Evolutionary conservation across 352 stramenopile species (phyloP).

Genomic region (Globisporangium perplexum): DNA sequence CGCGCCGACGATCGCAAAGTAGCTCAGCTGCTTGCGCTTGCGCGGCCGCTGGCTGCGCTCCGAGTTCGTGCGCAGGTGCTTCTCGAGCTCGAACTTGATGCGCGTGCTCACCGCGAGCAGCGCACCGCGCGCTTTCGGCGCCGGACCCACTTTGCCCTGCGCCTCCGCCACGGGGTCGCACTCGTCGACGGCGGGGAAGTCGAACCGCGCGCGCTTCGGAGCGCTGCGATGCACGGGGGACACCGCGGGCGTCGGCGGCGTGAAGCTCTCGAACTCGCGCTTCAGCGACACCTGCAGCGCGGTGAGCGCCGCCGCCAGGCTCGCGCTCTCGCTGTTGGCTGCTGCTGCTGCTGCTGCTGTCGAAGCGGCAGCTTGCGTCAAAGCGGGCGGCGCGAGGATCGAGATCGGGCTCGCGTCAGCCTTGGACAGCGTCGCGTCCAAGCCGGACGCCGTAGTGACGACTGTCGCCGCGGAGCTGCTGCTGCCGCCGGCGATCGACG

Average conservation of each 20-base stretch:
- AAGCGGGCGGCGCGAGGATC: too few species aligned
- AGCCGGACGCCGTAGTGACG: background rate
- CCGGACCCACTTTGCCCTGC: slow-evolving; percentile 22
- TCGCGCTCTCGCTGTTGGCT: slow-evolving; percentile 29
- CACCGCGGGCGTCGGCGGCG: slow-evolving; percentile 60
- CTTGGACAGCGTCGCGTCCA: slow-evolving; percentile 4
- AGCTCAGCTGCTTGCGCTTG: slow-evolving; percentile 69
- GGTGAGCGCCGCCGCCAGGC: slow-evolving; percentile 47
- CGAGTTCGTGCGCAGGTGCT: slow-evolving; percentile 37
- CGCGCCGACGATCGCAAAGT: slow-evolving; percentile 72
- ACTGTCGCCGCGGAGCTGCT: background rate
- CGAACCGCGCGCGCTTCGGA: slow-evolving; percentile 57
- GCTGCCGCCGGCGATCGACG: slow-evolving; percentile 1
- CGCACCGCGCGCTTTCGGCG: slow-evolving; percentile 37
- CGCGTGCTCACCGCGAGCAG: slow-evolving; percentile 66
- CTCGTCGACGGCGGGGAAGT: slow-evolving; percentile 28
- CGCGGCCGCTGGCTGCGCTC: slow-evolving; percentile 39
- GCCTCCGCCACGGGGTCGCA: slow-evolving; percentile 17
- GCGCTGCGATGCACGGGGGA: slow-evolving; percentile 48
- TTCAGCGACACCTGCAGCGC: slow-evolving; percentile 75
- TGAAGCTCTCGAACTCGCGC: slow-evolving; percentile 63
- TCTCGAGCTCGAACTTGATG: slow-evolving; percentile 72
- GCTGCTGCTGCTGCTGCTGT: slow-evolving; percentile 5
- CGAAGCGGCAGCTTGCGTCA: slow-evolving; percentile 8
- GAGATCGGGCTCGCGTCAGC: slow-evolving; percentile 4